A percentile compares a stretch with the other conserved stretches of the same genome.
Conservation (phyloP, 2,329 filamentous ascomycete species). For the Aureobasidium sp. region DNA sequence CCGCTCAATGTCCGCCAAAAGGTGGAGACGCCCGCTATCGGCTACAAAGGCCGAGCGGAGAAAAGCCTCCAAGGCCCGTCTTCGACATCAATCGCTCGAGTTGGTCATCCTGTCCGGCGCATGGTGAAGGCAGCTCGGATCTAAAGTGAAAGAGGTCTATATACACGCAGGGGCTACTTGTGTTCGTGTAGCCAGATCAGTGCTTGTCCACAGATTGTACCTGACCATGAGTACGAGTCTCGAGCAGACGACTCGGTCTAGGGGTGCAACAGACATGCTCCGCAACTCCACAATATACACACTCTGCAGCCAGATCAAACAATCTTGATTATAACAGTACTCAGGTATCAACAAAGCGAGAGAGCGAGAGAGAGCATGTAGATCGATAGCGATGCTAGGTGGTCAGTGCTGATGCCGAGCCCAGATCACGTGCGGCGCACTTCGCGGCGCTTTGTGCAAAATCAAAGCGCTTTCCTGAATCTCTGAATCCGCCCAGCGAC, state of each 20-base stretch:
- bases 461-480: not conserved
- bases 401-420: not conserved
- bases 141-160: not conserved
- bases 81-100: not conserved
- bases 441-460: not conserved
- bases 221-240: too few species aligned
- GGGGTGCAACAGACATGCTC: not conserved
- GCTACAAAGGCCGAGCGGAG: conserved; percentile 3
- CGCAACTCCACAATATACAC: not conserved
- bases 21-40: conserved; percentile 12
- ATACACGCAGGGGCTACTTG: not conserved
- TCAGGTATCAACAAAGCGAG: not conserved
- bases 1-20: not conserved
- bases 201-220: not conserved
- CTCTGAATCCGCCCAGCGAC: not conserved
- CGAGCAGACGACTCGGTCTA: too few species aligned
- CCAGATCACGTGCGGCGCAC: not conserved
- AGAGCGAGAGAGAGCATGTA: not conserved
- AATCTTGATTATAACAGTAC: not conserved
- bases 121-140: not conserved
- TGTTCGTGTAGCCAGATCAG: not conserved
- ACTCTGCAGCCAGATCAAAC: not conserved
- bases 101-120: not conserved
- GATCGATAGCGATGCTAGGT: not conserved
- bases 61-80: not conserved